Evolutionary conservation across 1,139 yeast species (phyloP).

Genomic region (Geotrichum australiense): DNA sequence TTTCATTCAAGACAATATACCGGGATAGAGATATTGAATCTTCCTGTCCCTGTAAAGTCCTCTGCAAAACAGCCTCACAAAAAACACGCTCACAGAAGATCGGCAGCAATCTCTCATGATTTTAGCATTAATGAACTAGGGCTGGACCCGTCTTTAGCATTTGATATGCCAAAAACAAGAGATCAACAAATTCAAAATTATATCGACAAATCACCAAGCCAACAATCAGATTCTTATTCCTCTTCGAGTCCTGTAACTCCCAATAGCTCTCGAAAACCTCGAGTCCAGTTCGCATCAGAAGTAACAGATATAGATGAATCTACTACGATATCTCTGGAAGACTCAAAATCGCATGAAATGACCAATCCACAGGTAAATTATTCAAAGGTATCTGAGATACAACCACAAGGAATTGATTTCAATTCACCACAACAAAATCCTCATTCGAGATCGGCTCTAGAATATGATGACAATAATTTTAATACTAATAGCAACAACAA

Average conservation of each 20-base stretch:
- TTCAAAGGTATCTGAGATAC: no score
- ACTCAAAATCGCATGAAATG: background rate
- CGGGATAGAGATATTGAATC: constrained; percentile 11
- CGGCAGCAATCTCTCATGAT: constrained; percentile 33
- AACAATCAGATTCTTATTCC: background rate
- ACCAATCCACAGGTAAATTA: no score
- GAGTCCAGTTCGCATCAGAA: constrained; percentile 14
- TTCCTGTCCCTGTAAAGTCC: background rate
- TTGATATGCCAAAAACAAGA: constrained; percentile 2
- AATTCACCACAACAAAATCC: no score
- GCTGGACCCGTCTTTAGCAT: constrained; percentile 6
- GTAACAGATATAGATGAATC: constrained; percentile 6
- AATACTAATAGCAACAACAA: background rate
- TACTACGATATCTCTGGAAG: background rate
- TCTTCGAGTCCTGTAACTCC: background rate
- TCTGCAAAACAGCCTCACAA: constrained; percentile 16
- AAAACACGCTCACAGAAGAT: constrained; percentile 31
- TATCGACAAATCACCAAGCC: background rate
- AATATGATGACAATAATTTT: no score
- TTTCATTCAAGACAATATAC: constrained; percentile 13
- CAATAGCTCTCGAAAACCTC: constrained; percentile 5
- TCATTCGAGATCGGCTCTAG: no score
- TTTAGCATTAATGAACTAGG: constrained; percentile 16
- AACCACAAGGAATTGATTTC: no score
- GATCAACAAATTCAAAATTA: background rate